A percentile compares a stretch with the other conserved stretches of the same genome.
Evolutionary conservation across 257 asterid genomes (phyloP).

Genomic region (Haberlea rhodopensis): DNA sequence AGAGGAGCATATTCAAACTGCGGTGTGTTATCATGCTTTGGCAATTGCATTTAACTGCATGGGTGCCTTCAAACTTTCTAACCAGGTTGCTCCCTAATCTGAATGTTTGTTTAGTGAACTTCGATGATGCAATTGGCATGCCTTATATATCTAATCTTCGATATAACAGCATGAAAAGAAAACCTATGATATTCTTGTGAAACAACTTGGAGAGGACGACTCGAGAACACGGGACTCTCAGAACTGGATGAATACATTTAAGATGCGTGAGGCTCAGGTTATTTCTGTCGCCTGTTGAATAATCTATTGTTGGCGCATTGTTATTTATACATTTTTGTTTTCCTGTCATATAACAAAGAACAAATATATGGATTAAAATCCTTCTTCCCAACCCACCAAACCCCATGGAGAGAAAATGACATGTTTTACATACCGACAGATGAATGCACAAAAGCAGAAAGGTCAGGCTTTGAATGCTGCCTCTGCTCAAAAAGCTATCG

Average conservation of each 20-base stretch:
- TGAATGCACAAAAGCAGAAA: slow-evolving; percentile 85
- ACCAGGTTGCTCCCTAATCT: slow-evolving; percentile 52
- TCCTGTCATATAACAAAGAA: background rate
- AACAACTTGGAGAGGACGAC: slow-evolving; percentile 96
- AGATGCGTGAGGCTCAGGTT: slow-evolving; percentile 86
- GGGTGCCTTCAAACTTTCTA: slow-evolving; percentile 90
- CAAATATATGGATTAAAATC: background rate
- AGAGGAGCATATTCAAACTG: slow-evolving; percentile 94
- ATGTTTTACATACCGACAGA: slow-evolving; percentile 34
- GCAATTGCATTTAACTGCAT: slow-evolving; percentile 89
- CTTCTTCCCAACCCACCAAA: background rate
- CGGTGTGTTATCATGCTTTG: slow-evolving; percentile 97
- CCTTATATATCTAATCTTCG: slow-evolving; percentile 8
- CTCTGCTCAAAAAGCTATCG: slow-evolving; percentile 82
- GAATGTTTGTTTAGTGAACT: slow-evolving; percentile 10
- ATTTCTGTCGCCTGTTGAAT: background rate
- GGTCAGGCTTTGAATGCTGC: slow-evolving; percentile 68
- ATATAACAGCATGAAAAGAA: slow-evolving; percentile 81
- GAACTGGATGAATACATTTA: slow-evolving; percentile 90
- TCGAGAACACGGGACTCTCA: slow-evolving; percentile 86
- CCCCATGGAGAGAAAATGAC: background rate
- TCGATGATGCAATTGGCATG: slow-evolving; percentile 16
- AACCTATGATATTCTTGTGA: slow-evolving; percentile 87
- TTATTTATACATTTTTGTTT: background rate
- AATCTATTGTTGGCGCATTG: background rate